Conservation (phyloP, 1,139 yeast species). For the Trichomonascaceae sp. region DNA sequence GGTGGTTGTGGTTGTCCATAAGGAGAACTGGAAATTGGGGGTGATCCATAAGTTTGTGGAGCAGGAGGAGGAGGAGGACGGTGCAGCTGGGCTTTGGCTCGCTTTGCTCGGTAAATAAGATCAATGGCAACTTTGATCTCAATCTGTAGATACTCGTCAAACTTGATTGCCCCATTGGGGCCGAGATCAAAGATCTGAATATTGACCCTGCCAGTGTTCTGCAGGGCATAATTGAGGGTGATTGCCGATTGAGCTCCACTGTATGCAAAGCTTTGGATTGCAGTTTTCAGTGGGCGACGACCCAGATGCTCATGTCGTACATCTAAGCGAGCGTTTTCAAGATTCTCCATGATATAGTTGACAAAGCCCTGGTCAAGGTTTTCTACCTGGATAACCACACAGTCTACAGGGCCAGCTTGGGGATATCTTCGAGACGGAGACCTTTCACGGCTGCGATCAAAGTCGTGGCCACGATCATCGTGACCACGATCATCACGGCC, state of each 20-base stretch:
- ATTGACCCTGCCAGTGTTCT: conserved; percentile 36
- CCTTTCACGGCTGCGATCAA: too few species aligned
- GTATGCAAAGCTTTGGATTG: conserved; percentile 67
- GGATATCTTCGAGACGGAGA: conserved; percentile 14
- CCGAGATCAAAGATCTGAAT: conserved; percentile 61
- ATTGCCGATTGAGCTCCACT: conserved; percentile 68
- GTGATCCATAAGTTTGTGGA: conserved; percentile 2
- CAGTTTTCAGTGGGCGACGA: conserved; percentile 34
- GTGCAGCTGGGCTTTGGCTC: neutral
- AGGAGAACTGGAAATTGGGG: neutral
- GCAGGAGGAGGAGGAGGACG: neutral
- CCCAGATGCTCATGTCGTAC: conserved; percentile 35
- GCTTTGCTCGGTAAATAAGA: conserved; percentile 22
- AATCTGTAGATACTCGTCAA: conserved; percentile 67
- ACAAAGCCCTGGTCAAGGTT: conserved; percentile 43
- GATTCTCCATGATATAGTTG: conserved; percentile 40
- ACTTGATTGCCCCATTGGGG: conserved; percentile 58
- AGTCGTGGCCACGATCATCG: conserved; percentile 24
- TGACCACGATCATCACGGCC: conserved; percentile 11
- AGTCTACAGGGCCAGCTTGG: conserved; percentile 33
- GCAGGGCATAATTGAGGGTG: conserved; percentile 38
- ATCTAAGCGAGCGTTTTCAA: conserved; percentile 39
- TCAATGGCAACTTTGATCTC: conserved; percentile 55
- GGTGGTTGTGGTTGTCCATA: neutral
- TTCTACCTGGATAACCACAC: conserved; percentile 56